Base-by-base conservation (phyloP, 2,329 filamentous ascomycete genomes). In the Pseudocercospora musae region DNA sequence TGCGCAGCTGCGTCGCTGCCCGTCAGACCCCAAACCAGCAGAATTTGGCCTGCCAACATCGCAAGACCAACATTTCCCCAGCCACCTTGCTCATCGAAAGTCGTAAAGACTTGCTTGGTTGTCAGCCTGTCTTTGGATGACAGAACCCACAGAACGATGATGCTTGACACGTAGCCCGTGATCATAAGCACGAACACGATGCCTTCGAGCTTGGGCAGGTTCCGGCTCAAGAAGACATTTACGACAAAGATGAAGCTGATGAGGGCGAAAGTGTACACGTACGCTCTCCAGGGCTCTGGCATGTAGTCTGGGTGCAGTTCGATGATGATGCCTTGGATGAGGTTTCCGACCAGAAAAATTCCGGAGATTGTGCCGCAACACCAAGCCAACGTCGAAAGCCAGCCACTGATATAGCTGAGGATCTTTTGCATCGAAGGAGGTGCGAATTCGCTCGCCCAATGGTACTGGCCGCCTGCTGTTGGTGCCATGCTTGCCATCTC, bases 101-200 rank as follows among this genome's bases (percentile, higher is more conserved):
- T 59, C 1, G 65, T 60, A 40, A 73, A 75, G 33, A 74, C 72
- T 25, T 55, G 52, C n/a, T 55, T 20, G 15, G 52, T 55, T 4
- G 52, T 55, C 29, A 55, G 18, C 31, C 52, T 33, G 50, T 58
- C 48, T 27, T 58, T 57, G 25, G 55, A 49, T 3, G 48, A 42
- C 9, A 81, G 73, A 1, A 77, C 74, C 63, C 78, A 75, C 2
- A 84, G 69, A 0, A 79, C 76, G 21, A 84, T 79, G 13, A 85
- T 71, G 59, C 84, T 80, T 0, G 78, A 82, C 61, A 84, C 81
- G 68, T 84, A 81, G 3, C 82, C 83, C 11, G 80, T 69, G n/a
- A 84, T 73, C 59, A 85, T 82, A 4, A 84, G 69, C 25, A 82
- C 76, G 7, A 84, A 71, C 23, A 83, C 76, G 10, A 81, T 65